Percentiles rank a stretch among this genome's conserved stretches.
Evolutionary conservation across 179 eudicot species (phyloP).

Genomic region (Patellifolia procumbens): DNA sequence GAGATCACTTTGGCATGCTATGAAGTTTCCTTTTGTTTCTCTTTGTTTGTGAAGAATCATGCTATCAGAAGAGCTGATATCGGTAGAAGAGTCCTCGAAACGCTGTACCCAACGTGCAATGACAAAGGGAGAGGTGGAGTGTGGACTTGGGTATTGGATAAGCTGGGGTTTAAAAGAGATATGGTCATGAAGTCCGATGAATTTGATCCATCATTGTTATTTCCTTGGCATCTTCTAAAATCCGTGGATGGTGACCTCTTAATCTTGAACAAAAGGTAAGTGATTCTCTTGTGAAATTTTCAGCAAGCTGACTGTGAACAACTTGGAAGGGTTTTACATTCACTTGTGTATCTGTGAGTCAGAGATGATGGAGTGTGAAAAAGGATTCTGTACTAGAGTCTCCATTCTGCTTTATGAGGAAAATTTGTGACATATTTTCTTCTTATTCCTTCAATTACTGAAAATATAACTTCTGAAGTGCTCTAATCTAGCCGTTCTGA

Average conservation of each 20-base stretch:
- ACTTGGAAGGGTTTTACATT: background rate
- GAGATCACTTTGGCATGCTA: background rate
- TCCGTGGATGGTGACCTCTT: constrained; percentile 45
- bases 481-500: no score
- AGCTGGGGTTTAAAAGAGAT: constrained; percentile 51
- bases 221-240: constrained; percentile 91
- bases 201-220: constrained; percentile 47
- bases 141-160: constrained; percentile 66
- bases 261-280: constrained; percentile 70
- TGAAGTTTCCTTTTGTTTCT: constrained; percentile 17
- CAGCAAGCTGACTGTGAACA: background rate
- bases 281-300: constrained; percentile 6
- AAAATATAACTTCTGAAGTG: background rate
- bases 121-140: constrained; percentile 46
- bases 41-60: constrained; percentile 68
- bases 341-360: background rate
- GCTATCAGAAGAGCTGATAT: constrained; percentile 91
- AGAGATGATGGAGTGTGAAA: background rate
- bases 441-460: background rate
- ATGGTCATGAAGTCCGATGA: constrained; percentile 40
- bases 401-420: background rate
- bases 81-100: constrained; percentile 74
- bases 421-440: background rate
- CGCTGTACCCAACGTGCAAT: constrained; percentile 54
- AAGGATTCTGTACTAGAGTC: background rate